Conservation (phyloP, 495 filamentous ascomycete species). For the Monascus purpureus region DNA sequence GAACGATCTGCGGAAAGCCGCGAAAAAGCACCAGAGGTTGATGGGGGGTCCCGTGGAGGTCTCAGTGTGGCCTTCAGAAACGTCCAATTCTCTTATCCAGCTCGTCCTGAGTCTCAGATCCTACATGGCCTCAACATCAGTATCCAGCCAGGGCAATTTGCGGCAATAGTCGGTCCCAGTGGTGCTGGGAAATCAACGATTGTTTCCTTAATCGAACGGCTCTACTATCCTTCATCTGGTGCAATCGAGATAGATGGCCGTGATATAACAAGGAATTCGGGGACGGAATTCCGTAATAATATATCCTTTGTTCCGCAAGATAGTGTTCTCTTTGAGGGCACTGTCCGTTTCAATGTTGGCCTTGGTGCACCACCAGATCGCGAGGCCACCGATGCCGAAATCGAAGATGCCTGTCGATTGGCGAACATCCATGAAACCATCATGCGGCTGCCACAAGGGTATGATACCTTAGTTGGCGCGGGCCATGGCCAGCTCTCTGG, state of each 20-base stretch:
- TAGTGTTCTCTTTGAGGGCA: conserved; percentile 39
- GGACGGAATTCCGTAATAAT: conserved; percentile 28
- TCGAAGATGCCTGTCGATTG: conserved; percentile 40
- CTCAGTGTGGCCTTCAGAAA: conserved; percentile 22
- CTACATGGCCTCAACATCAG: conserved; percentile 38
- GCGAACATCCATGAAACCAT: conserved; percentile 49
- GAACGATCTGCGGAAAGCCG: not conserved
- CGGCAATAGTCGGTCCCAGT: conserved; percentile 45
- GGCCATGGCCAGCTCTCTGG: conserved; percentile 53
- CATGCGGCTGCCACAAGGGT: conserved; percentile 40
- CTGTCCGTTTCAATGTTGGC: conserved; percentile 37
- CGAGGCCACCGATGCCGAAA: conserved; percentile 31
- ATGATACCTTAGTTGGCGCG: conserved; percentile 49
- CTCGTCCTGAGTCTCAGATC: conserved; percentile 38
- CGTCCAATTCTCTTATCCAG: conserved; percentile 47
- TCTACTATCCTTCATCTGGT: conserved; percentile 36
- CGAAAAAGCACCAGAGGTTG: not conserved
- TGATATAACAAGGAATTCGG: conserved; percentile 21
- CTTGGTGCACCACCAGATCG: conserved; percentile 32
- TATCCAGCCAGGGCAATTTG: conserved; percentile 43
- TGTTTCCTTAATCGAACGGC: conserved; percentile 44
- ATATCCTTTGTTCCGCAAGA: conserved; percentile 44
- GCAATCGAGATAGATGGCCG: conserved; percentile 26
- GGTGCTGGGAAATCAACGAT: conserved; percentile 51
- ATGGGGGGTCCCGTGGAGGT: not conserved